Base-by-base conservation (phyloP, 1,284 basidiomycete genomes). In the Afroboletus lepidellus region DNA sequence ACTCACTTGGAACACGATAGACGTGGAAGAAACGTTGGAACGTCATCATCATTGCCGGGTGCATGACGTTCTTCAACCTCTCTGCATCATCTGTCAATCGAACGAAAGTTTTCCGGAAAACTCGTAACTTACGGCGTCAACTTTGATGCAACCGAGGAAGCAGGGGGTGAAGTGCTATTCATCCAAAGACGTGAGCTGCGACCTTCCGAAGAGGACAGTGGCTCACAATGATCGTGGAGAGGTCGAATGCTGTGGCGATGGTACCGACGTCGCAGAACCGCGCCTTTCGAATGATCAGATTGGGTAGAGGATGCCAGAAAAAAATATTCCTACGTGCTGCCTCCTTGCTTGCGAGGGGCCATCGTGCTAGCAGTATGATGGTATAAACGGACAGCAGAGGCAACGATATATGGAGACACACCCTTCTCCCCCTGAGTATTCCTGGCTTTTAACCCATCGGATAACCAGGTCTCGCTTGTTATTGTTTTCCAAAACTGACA, bases 1-100 rank as follows among this genome's bases (percentile, higher is more conserved):
- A 43, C 51, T 34, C 25, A 53, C 41, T 5, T 24, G n/a, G 51
- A 53, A 38, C 47, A 53, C 1, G 51, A 50, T 6, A 38, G 12
- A 13, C 8, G 15, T 13, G 47, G 32, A 34, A 8, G n/a, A 8
- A 44, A 33, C 4, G 42, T 44, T 12, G 42, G 42, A 8, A 44
- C 20, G n/a, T 8, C 23, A 33, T 16, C 16, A n/a, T 20, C 20
- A 2, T 29, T 7, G n/a, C n/a, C n/a, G 12, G 13, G 1, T 27
- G 12, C 41, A 16, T 7, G 24, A 15, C 37, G 29, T 34, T 39
- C 48, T 8, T 29, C 18, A 39, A 44, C 3, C 20, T 39, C 24
- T 39, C 51, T 53, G 8, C 5, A 29, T 0, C 2, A 39, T 8
- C 9, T 2, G 3, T 39, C 36, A 50, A 39, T 23, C 15, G 11